A percentile compares a stretch with the other conserved stretches of the same genome.
phyloP scores from a whole-genome alignment of 108 stramenopile genomes.

The Mayamaea pseudoterrestris region DNA sequence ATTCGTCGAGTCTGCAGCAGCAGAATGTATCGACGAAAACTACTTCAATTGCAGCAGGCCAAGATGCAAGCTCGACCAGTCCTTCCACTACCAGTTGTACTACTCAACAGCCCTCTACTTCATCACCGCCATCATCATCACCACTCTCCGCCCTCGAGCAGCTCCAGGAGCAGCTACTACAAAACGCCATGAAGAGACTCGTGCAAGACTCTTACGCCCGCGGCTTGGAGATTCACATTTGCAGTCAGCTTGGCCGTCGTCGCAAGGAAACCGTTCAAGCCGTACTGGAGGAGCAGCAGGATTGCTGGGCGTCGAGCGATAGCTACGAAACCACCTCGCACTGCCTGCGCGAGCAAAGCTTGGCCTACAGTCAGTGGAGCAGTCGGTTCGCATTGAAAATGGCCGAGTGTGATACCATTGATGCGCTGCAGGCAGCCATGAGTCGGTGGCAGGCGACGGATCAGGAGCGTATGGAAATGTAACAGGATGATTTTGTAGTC shows the following conservation, averaged over 20 bases:
- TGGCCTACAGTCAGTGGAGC: slow-evolving; percentile 4
- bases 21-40: background rate
- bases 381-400: slow-evolving; percentile 7
- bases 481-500: too few species aligned
- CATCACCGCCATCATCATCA: too few species aligned
- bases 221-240: slow-evolving; percentile 19
- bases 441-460: slow-evolving; percentile 2
- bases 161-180: background rate
- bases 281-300: slow-evolving; percentile 15
- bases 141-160: too few species aligned
- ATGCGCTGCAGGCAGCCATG: slow-evolving; percentile 6
- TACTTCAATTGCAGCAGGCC: too few species aligned
- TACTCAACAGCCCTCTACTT: too few species aligned
- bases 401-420: slow-evolving; percentile 12
- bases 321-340: background rate
- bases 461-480: too few species aligned
- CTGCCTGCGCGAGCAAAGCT: slow-evolving; percentile 1
- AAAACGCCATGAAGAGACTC: slow-evolving; percentile 14
- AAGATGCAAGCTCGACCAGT: too few species aligned
- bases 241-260: slow-evolving; percentile 7
- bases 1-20: background rate
- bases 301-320: background rate
- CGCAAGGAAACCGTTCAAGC: slow-evolving; percentile 12
- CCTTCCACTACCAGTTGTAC: too few species aligned
- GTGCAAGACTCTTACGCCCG: slow-evolving; percentile 13